These are phyloP conservation scores for Fusarium aywerte DNA, from an alignment of 2,329 filamentous ascomycete genomes.

Conservation along the genomic window DNA sequence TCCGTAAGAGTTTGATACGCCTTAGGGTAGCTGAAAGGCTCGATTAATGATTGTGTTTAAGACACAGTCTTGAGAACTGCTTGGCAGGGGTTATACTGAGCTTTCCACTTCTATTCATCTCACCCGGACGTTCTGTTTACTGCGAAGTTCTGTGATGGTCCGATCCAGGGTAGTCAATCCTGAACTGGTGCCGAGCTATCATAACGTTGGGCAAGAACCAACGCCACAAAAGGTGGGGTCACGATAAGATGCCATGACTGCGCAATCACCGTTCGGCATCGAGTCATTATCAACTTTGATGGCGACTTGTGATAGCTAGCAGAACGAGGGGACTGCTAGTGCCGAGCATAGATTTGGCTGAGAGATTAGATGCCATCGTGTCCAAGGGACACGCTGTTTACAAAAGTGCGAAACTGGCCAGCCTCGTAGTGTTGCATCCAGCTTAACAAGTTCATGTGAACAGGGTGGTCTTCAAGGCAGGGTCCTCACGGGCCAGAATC, in stretches of 20 bases:
- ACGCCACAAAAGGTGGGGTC: constrained; percentile 30
- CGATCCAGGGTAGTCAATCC: background rate
- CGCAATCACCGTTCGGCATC: constrained; percentile 10
- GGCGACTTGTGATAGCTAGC: background rate
- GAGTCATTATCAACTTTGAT: constrained; percentile 7
- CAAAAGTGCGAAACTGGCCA: constrained; percentile 7
- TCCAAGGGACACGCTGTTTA: background rate
- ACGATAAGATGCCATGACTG: constrained; percentile 28
- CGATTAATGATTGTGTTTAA: background rate
- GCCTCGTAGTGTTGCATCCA: constrained; percentile 12
- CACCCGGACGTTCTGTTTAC: background rate
- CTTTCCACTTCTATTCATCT: background rate
- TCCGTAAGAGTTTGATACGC: background rate
- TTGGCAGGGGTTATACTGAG: no score
- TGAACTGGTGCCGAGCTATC: constrained; percentile 4
- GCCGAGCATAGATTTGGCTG: background rate
- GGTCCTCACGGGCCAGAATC: constrained; percentile 33
- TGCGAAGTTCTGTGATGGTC: background rate
- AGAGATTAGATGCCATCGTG: background rate
- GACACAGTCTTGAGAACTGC: no score
- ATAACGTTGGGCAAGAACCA: constrained; percentile 2
- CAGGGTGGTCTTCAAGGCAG: constrained; percentile 23
- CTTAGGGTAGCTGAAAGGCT: background rate
- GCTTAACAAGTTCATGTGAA: constrained; percentile 22
- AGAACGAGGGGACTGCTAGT: background rate